phyloP scores from a whole-genome alignment of 441 rosid genomes.

The Biscutella auriculata region DNA sequence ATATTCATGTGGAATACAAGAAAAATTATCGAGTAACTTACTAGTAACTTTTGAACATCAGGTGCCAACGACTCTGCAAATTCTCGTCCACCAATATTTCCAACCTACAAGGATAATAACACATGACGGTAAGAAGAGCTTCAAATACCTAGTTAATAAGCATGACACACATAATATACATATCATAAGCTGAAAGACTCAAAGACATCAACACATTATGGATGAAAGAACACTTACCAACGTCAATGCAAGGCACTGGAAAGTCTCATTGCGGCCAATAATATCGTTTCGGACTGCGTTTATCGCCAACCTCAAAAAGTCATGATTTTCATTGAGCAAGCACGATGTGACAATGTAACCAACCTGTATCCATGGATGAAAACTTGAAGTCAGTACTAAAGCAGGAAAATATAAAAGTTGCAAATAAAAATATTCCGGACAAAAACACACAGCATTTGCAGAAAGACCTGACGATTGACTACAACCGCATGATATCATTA shows the following conservation, averaged over 20 bases:
- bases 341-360: constrained; percentile 91
- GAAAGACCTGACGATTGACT: background rate
- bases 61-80: constrained; percentile 94
- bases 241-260: constrained; percentile 96
- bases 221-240: constrained; percentile 48
- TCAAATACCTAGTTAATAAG: background rate
- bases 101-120: constrained; percentile 48
- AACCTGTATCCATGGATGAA: constrained; percentile 54
- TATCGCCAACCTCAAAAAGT: constrained; percentile 89
- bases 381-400: background rate
- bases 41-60: constrained; percentile 94
- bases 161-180: background rate
- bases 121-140: background rate
- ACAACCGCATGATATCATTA: background rate
- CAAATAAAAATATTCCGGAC: background rate
- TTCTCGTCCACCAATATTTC: constrained; percentile 98
- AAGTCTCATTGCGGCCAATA: constrained; percentile 95
- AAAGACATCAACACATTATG: background rate
- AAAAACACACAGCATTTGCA: background rate
- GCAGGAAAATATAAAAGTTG: background rate
- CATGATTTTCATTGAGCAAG: constrained; percentile 97
- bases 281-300: constrained; percentile 94
- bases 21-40: constrained; percentile 28
- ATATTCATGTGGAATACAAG: background rate
- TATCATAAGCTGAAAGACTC: background rate